Evolutionary conservation across 352 stramenopile genomes (phyloP).

Genomic region (Pythium folliculosum): DNA sequence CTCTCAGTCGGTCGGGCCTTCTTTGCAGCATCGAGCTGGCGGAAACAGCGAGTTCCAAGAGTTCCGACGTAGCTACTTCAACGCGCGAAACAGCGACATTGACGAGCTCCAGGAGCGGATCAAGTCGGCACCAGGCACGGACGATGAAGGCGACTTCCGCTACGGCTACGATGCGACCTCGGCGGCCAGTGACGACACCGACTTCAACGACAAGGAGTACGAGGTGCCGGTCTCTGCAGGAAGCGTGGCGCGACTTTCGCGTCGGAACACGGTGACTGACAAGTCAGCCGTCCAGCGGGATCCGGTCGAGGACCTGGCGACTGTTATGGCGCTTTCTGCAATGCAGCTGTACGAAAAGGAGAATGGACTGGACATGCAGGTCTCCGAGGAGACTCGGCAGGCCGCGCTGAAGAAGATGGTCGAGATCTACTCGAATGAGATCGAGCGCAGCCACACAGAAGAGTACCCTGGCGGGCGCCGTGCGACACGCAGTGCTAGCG

Average conservation of each 20-base stretch:
- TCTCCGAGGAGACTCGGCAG: constrained; percentile 61
- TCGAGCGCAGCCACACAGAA: constrained; percentile 38
- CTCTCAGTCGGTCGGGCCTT: not conserved
- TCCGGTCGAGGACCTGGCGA: constrained; percentile 46
- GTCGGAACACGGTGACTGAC: constrained; percentile 8
- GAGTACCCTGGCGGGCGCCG: constrained; percentile 16
- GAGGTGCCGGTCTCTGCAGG: constrained; percentile 16
- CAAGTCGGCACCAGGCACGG: constrained; percentile 2
- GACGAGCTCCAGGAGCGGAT: constrained; percentile 24
- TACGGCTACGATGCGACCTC: constrained; percentile 27
- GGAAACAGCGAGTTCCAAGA: constrained; percentile 20
- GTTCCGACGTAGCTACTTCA: constrained; percentile 31
- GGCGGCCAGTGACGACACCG: constrained; percentile 19
- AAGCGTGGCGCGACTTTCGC: constrained; percentile 1
- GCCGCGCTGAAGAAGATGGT: constrained; percentile 73
- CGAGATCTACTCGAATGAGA: constrained; percentile 73
- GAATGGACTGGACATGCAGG: constrained; percentile 41
- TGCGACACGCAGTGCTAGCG: constrained; percentile 19
- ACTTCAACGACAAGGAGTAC: constrained; percentile 27
- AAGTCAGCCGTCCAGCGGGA: not conserved
- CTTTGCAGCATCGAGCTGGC: not conserved
- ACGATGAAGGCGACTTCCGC: constrained; percentile 32
- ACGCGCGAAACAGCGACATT: constrained; percentile 32
- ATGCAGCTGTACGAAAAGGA: constrained; percentile 83
- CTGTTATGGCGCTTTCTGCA: constrained; percentile 67